Base-by-base conservation (phyloP, 2,329 filamentous ascomycete species). In the Botryosphaeria dothidea region DNA sequence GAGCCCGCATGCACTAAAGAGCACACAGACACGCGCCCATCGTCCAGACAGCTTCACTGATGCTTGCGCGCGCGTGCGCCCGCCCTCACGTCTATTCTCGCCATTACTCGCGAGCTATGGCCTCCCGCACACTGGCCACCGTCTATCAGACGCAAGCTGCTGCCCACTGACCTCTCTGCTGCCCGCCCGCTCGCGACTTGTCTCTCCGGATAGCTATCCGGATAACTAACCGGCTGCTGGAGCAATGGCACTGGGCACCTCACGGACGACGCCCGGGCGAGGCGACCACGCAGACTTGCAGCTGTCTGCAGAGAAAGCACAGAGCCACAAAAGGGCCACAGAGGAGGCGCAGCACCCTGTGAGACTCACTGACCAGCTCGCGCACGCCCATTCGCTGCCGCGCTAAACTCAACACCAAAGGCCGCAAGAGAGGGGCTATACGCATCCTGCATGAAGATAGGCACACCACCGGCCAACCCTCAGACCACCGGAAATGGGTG, bases 401-500 rank as follows among this genome's bases (percentile, higher is more conserved):
- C 56, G 56, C 56, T 60, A 60, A 21, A 60, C 56, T 60, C 56
- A 60, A 60, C 56, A 60, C 56, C 56, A 60, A 31, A 34, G 41
- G n/a, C 31, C 25, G 23, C 27, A 19, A 34, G 15, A 56, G 51
- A 56, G 34, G 51, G 54, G 54, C 36, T 23, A 21, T 29, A 43
- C 38, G 36, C 17, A 19, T 5, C 56, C 38, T 46, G 56, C 56
- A 46, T 45, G 38, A 46, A 19, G 56, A 60, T 46, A 46, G 56
- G 36, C 56, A 46, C 56, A 29, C 25, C 23, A 29, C 31, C 36
- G 43, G 38, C 54, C 54, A 43, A 19, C 56, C 41, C 56, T 60
- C 56, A 60, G 56, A 46, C 56, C 56, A 60, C 41, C 31, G 17
- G 27, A 6, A 29, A 49, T n/a, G 38, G 13, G 13, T n/a, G 38